Evolutionary conservation across 306 rosid species (phyloP).

Genomic region (Herpetospermum pedunculosum): DNA sequence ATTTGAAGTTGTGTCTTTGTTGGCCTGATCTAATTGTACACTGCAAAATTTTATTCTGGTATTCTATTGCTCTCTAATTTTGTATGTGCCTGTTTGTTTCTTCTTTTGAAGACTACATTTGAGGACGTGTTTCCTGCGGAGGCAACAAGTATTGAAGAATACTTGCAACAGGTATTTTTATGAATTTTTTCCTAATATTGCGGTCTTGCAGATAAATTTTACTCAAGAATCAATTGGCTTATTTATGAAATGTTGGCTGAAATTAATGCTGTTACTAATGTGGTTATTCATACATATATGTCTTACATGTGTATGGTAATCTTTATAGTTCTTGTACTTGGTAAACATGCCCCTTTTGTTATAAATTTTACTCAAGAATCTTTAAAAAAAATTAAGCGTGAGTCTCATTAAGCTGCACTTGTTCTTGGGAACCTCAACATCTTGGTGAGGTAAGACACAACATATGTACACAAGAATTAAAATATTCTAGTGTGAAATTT

Average conservation of each 20-base stretch:
- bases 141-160: constrained; percentile 94
- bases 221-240: neutral
- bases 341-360: neutral
- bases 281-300: neutral
- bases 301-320: neutral
- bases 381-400: neutral
- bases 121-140: constrained; percentile 98
- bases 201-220: neutral
- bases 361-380: no score
- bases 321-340: neutral
- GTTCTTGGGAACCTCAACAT: neutral
- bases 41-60: neutral
- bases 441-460: neutral
- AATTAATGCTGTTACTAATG: neutral
- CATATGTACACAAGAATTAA: neutral
- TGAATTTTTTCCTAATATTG: neutral
- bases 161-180: constrained; percentile 83
- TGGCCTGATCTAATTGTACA: neutral
- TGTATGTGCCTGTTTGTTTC: neutral
- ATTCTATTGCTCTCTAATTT: constrained; percentile 15
- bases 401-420: neutral
- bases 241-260: neutral
- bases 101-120: constrained; percentile 64
- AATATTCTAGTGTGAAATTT: neutral
- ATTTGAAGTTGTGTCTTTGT: neutral